Evolutionary conservation across 768 basidiomycete genomes (phyloP).

Genomic region (Postia placenta): DNA sequence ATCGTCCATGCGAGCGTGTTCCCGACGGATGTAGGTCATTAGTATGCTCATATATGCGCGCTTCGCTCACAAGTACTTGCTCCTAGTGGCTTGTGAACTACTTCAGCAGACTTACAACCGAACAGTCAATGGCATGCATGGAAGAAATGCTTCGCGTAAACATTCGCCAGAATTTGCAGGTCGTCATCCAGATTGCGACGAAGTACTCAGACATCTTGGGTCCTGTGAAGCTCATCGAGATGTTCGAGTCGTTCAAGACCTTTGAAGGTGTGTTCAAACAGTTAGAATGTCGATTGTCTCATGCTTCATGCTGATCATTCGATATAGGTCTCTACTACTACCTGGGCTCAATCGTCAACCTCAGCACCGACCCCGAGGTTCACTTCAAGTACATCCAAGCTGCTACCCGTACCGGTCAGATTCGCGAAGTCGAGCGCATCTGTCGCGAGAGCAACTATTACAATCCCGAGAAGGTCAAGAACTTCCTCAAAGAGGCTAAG

Average conservation of each 20-base stretch:
- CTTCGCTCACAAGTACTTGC: neutral
- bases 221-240: conserved; percentile 94
- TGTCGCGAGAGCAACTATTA: conserved; percentile 96
- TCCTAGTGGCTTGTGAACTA: conserved; percentile 90
- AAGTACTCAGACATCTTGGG: conserved; percentile 99
- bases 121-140: conserved; percentile 93
- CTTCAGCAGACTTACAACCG: conserved; percentile 94
- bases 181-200: conserved; percentile 95
- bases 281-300: neutral
- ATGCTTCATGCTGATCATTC: neutral
- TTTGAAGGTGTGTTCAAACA: conserved; percentile 71
- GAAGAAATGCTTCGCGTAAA: conserved; percentile 97
- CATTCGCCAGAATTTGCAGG: conserved; percentile 94
- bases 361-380: conserved; percentile 93
- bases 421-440: conserved; percentile 98
- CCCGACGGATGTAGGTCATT: conserved; percentile 71
- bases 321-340: conserved; percentile 88
- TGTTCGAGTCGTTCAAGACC: conserved; percentile 97
- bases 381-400: conserved; percentile 99
- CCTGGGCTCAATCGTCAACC: conserved; percentile 94
- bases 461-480: conserved; percentile 99
- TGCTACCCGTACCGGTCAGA: conserved; percentile 95
- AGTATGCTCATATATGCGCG: conserved; percentile 1
- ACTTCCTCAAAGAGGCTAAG: conserved; percentile 99
- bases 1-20: conserved; percentile 88